Base-by-base conservation (phyloP, 345 rosid genomes). In the Xanthoceras sorbifolium region DNA sequence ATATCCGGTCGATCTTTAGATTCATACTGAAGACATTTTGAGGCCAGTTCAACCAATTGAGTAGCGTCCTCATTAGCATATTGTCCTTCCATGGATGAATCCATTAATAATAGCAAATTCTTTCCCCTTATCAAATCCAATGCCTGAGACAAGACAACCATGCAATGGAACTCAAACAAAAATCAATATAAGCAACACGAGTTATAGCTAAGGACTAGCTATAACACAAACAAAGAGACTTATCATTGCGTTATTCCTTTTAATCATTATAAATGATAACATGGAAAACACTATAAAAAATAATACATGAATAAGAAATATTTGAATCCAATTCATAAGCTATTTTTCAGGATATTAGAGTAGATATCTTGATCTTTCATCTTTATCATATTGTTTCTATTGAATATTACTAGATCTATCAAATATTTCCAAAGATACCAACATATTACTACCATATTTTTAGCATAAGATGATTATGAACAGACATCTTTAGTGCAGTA, bases 71-170 rank as follows among this genome's bases (percentile, higher is more conserved):
- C 94, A 81, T 86, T 85, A 4, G 86, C 86, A 82, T 89, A 91
- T 79, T 89, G 91, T 48, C 92, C 94, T 85, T 89, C 91, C 76
- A 91, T 81, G 67, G 92, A 91, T 40, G 94, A 91, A 82, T 91
- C 94, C 88, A 87, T 85, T 36, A 91, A 79, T 72, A 90, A 72
- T 55, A 83, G 78, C 7, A 86, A 63, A 81, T 89, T 91, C 80
- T 89, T 84, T 50, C 89, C 94, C 72, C 91, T 83, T 77, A 91
- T 89, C 80, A 91, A 75, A 82, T 91, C 94, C 79, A 91, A 64
- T 54, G 91, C 94, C 94, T 91, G 48, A 67, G 64, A 78, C n/a
- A 25, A 70, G 69, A 64, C 36, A 54, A 67, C 71, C 65, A 60
- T 55, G 36, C 2, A 8, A 55, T 2, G 15, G 15, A 68, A 34